Conservation (phyloP, 331 rosid species). For the Malus hybrid region DNA sequence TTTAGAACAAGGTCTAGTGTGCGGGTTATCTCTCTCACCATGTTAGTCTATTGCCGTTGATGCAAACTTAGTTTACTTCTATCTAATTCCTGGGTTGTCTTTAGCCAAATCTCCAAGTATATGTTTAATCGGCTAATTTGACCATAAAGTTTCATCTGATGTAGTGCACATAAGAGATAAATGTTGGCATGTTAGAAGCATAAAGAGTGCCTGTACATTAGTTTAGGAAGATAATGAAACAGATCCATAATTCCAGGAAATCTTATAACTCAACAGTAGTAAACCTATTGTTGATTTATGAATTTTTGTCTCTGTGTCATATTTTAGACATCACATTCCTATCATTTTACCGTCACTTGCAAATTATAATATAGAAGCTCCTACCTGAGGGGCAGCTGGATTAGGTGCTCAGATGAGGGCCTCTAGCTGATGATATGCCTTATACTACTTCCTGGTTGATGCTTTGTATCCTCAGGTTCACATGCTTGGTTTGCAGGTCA, state of each 20-base stretch:
- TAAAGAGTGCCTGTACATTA: not conserved
- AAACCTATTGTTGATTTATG: not conserved
- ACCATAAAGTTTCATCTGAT: not conserved
- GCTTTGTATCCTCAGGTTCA: not conserved
- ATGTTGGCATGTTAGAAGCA: not conserved
- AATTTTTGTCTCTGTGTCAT: not conserved
- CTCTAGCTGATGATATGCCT: not conserved
- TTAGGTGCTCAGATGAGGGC: not conserved
- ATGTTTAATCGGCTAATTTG: not conserved
- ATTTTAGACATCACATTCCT: not conserved
- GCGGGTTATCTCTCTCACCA: too few species aligned
- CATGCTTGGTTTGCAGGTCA: conserved; percentile 56
- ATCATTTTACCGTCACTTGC: not conserved
- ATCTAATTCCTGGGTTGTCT: not conserved
- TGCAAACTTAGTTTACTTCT: not conserved
- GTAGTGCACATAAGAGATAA: not conserved
- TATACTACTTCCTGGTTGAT: conserved; percentile 8
- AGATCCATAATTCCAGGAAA: not conserved
- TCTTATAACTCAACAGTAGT: not conserved
- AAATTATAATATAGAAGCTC: not conserved
- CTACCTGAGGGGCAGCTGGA: not conserved
- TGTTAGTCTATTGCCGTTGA: too few species aligned
- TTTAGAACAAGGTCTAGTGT: too few species aligned
- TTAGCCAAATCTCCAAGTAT: not conserved
- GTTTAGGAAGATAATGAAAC: not conserved